These are phyloP conservation scores for Senna siamea DNA, from an alignment of 306 rosid genomes.

Conservation along the genomic window DNA sequence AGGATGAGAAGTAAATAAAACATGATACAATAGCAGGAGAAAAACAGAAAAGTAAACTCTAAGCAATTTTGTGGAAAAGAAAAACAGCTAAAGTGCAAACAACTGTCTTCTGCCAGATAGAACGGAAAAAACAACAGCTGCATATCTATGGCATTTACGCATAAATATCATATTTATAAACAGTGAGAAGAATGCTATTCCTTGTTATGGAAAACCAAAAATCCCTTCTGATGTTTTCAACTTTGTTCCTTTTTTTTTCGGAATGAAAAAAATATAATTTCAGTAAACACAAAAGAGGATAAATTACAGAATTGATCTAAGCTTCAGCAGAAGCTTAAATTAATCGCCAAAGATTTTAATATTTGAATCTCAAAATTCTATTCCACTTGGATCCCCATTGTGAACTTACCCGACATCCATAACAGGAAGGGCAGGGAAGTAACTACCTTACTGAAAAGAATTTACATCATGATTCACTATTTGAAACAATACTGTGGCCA, in stretches of 20 bases:
- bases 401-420: too few species aligned
- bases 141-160: too few species aligned
- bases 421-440: too few species aligned
- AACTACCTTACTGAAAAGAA: too few species aligned
- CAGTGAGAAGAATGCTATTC: too few species aligned
- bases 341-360: not conserved
- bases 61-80: not conserved
- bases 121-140: too few species aligned
- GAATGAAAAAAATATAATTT: not conserved
- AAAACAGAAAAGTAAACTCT: not conserved
- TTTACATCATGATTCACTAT: not conserved
- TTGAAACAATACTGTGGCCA: not conserved
- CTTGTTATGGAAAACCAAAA: too few species aligned
- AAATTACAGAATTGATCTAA: not conserved
- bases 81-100: too few species aligned
- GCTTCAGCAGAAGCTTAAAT: not conserved
- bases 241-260: not conserved
- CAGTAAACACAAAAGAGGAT: not conserved
- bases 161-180: too few species aligned
- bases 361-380: not conserved
- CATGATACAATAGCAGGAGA: not conserved
- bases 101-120: too few species aligned
- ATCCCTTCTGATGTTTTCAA: too few species aligned
- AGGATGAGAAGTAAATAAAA: not conserved
- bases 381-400: not conserved